Conservation (phyloP, 2,329 filamentous ascomycete species). For the Plectosphaerella plurivora region DNA sequence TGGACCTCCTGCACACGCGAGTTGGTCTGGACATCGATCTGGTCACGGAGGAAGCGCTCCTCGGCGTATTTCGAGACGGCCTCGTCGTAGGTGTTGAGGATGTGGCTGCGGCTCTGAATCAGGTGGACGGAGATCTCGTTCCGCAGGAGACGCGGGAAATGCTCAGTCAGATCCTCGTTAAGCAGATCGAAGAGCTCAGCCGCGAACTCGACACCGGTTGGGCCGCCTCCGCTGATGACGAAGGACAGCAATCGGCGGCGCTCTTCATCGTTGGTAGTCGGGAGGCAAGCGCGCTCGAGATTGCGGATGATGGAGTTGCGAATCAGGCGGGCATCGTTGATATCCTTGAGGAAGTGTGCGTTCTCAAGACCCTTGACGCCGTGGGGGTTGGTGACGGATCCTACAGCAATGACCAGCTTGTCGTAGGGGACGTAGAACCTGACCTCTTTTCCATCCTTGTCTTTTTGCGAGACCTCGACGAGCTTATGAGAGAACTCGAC, state of each 20-base stretch:
- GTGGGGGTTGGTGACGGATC: slow-evolving; percentile 89
- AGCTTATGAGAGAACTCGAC: slow-evolving; percentile 90
- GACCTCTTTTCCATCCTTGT: slow-evolving; percentile 65
- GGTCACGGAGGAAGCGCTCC: slow-evolving; percentile 82
- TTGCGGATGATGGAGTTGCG: slow-evolving; percentile 86
- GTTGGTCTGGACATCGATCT: slow-evolving; percentile 88
- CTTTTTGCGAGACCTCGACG: slow-evolving; percentile 76
- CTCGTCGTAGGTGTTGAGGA: slow-evolving; percentile 97
- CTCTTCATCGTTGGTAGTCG: slow-evolving; percentile 85
- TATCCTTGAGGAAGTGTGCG: slow-evolving; percentile 92
- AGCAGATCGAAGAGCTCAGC: slow-evolving; percentile 94
- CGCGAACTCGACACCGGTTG: slow-evolving; percentile 95
- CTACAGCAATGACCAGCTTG: slow-evolving; percentile 89
- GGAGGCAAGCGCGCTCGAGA: slow-evolving; percentile 85
- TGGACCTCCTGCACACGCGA: slow-evolving; percentile 87
- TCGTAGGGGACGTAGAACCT: slow-evolving; percentile 96
- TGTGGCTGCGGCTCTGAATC: slow-evolving; percentile 91
- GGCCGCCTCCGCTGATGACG: slow-evolving; percentile 91
- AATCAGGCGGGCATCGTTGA: slow-evolving; percentile 85
- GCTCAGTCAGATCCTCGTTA: slow-evolving; percentile 82
- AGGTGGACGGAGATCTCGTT: slow-evolving; percentile 98
- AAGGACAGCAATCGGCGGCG: slow-evolving; percentile 85
- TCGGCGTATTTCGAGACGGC: slow-evolving; percentile 90
- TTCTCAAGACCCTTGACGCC: slow-evolving; percentile 93
- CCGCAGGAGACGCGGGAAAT: slow-evolving; percentile 85